Base-by-base conservation (phyloP, 192 early-diverging fungal genomes). In the Geranomyces variabilis region DNA sequence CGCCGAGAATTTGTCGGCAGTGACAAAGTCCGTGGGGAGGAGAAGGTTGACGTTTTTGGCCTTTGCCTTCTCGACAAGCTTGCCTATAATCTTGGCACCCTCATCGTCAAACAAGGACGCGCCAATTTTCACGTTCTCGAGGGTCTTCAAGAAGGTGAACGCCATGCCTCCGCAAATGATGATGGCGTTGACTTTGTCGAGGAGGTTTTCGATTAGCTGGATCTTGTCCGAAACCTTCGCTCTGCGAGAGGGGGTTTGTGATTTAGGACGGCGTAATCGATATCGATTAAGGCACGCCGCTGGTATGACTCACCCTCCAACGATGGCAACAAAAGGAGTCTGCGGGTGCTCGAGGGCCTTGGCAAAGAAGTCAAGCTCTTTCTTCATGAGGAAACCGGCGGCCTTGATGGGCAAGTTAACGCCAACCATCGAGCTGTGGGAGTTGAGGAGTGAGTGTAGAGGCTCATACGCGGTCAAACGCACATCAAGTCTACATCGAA, bases 151-250 rank as follows among this genome's bases (percentile, higher is more conserved):
- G 89, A 99, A 99, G 53, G 96, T 99, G 85, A 96, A 99, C 66
- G 94, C 93, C 96, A 99, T 99, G 34, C 95, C 95, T 67, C 95
- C 95, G 77, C 91, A 81, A 69, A 88, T 86, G 64, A 88, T 87
- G 58, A 63, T 57, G 53, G 70, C 66, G 66, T 82, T 74, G 49
- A 96, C 95, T 89, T 97, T 97, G 83, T 99, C 96, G 26, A 99
- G 79, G 66, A 99, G 89, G 84, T 93, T 97, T 71, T 97, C 93
- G 75, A 99, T 99, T 63, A 99, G 87, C 86, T 93, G 89, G 82
- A 99, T 99, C 90, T 99, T 99, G 81, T 99, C 96, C 19, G 94
- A 93, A 28, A 99, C 93, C 86, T 97, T 99, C 82, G 96, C 96
- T 64, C 93, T 77, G 44, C 33, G 63, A 62, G 13, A n/a, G 19